Evolutionary conservation across 768 basidiomycete species (phyloP).

Genomic region (Serpula lacrymans): DNA sequence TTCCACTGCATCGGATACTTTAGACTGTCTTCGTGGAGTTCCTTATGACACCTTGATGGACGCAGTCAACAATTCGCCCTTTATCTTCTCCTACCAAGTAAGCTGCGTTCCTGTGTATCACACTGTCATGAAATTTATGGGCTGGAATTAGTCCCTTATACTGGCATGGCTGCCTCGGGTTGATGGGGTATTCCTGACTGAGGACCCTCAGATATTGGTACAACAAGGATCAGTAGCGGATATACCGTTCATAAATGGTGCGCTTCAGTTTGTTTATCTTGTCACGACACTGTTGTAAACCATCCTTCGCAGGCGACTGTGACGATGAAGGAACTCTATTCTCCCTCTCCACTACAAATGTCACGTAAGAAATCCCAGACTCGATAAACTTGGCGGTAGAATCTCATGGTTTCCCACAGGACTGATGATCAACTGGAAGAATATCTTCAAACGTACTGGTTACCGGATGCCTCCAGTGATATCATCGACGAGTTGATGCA

Average conservation of each 20-base stretch:
- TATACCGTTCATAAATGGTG: conserved; percentile 8
- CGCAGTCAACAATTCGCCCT: conserved; percentile 31
- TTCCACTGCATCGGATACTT: conserved; percentile 17
- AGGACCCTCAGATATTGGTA: conserved; percentile 28
- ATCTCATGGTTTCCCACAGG: conserved; percentile 6
- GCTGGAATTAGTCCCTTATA: conserved; percentile 14
- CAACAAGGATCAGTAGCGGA: conserved; percentile 32
- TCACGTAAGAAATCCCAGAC: conserved; percentile 35
- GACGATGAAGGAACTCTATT: conserved; percentile 46
- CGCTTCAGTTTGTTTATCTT: conserved; percentile 10
- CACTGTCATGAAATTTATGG: background rate
- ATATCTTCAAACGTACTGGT: conserved; percentile 29
- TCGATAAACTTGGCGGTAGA: background rate
- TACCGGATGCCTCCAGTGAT: conserved; percentile 20
- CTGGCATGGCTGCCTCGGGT: conserved; percentile 36
- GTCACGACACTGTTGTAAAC: background rate
- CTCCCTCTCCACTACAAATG: conserved; percentile 42
- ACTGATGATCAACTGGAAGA: conserved; percentile 21
- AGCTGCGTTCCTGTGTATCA: background rate
- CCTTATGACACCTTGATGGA: conserved; percentile 26
- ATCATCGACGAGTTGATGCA: conserved; percentile 23
- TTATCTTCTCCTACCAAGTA: conserved; percentile 31
- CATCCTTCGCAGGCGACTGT: conserved; percentile 27
- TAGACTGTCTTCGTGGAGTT: conserved; percentile 31
- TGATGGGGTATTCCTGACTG: conserved; percentile 37